Base-by-base conservation (phyloP, 331 rosid species). In the Phaseolus coccineus region DNA sequence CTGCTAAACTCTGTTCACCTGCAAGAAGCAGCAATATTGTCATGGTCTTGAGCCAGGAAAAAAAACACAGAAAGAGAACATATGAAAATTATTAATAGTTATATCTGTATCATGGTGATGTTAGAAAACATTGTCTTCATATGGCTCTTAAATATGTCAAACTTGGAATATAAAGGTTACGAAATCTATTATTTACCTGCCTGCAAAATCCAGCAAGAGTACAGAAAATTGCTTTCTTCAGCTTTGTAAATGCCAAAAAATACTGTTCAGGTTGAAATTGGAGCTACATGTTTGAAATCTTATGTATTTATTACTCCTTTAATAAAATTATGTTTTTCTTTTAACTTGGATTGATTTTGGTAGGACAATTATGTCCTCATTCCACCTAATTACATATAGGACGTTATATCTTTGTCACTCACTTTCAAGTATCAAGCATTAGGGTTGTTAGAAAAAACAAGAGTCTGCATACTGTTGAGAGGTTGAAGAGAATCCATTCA, bases 401-500 rank as follows among this genome's bases (percentile, higher is more conserved):
- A 65, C 81, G 80, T 80, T 75, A 73, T 80, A 84, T 82, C 81
- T 71, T 65, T 79, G 62, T 79, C 81, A 44, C 78, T 78, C 69
- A 30, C 39, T 79, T 48, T 59, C 83, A 31, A 62, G 25, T 68
- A 51, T 71, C 22, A 59, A 56, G 63, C 47, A 55, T 30, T 74
- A 65, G 48, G 51, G 83, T 66, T 75, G 69, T 16, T 44, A 79
- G 84, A 83, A 86, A 83, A 81, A 83, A 86, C 86, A 86, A 77
- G 79, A 68, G 27, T 42, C 27, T 35, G 50, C 68, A 47, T 63
- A 46, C 59, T 68, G 61, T 64, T 13, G 59, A 67, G 69, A 65
- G 68, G 65, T 69, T 40, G 57, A 39, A 52, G 37, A 76, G 83
- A 78, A 65, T 71, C 30, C 65, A 81, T 67, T 56, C 8, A 44